Base-by-base conservation (phyloP, 768 basidiomycete genomes). In the Leccinum disarticulatum region DNA sequence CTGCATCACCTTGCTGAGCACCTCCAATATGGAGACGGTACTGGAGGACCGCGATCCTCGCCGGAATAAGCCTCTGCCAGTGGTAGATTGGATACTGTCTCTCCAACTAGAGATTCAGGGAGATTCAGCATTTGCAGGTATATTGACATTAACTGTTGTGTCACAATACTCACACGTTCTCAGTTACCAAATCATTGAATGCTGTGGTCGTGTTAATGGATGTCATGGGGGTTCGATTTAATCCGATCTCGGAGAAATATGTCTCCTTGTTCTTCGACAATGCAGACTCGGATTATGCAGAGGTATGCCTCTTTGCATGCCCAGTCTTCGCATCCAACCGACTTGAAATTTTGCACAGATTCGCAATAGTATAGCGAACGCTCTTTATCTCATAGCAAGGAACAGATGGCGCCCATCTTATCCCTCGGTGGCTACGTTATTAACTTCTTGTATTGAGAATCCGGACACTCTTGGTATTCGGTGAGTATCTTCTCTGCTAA, bases 51-150 rank as follows among this genome's bases (percentile, higher is more conserved):
- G 89, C 27, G 94, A 97, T 75, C 92, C 91, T 43, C 87, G 94
- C 25, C 83, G 94, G 22, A 86, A 83, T 63, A 76, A 84, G 59
- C 81, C 84, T 11, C 69, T 97, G 22, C 22, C 22, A 22, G 22
- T 22, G 41, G 79, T 94, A 19, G 81, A 90, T 61, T 95, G 91
- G 85, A 84, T 94, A 58, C 68, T 90, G 33, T 77, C 82, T 19
- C 79, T 93, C 3, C 87, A 90, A 2, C 76, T 93, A 5, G 94
- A 97, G 63, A 92, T 95, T 71, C 82, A 83, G 36, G 84, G 87
- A 50, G 90, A 91, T 63, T 96, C 93, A 30, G 91, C 92, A 3
- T 97, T 97, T 71, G 83, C 87, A 63, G 88, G 93, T 91, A 76
- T 69, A 84, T 77, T 35, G 19, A 33, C 38, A 33, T 46, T 46